Base-by-base conservation (phyloP, 78 protist genomes). In the Dictyostelium intermedium region DNA sequence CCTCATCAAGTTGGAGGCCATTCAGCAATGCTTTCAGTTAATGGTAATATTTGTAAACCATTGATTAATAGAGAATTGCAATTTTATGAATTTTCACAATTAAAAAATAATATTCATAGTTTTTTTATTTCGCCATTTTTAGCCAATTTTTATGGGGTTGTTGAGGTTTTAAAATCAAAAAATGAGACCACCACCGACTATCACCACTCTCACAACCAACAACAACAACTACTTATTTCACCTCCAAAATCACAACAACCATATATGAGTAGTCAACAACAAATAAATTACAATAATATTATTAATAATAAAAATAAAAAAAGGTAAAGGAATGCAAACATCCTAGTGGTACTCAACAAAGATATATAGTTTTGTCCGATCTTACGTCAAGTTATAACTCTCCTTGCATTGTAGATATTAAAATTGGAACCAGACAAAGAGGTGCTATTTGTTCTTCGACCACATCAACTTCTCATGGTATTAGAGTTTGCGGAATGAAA, bases 1-100 rank as follows among this genome's bases (percentile, higher is more conserved):
- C 27, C 81, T 5, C 73, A 89, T 47, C 94, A 89, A 80, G 94
- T 89, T n/a, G 94, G 94, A 2, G 94, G 94, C 6, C 94, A 89
- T 80, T 89, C 86, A 6, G 84, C 87, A 18, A 89, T 89, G 35
- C 73, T 89, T 16, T 80, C 87, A 20, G 72, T 89, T 8, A 41
- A 81, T 27, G 82, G 87, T 1, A 80, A 81, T 18, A 80, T 89
- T 23, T 80, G 85, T 14, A 89, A 89, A 80, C 94, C 94, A 32
- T 14, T 89, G 20, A 89, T 89, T 30, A 69, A 78, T 23, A 23
- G 94, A 32, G 94, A 89, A 50, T 61, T 47, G 16, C 83, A 89
- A 16, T 89, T 89, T 63, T 89, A 89, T 80, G 50, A 82, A 82
- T 82, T 63, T 61, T 11, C 72, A 2, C 37, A 35, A 18, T 16